phyloP scores from a whole-genome alignment of 2,329 filamentous ascomycete genomes.

The Penicillium sp. region DNA sequence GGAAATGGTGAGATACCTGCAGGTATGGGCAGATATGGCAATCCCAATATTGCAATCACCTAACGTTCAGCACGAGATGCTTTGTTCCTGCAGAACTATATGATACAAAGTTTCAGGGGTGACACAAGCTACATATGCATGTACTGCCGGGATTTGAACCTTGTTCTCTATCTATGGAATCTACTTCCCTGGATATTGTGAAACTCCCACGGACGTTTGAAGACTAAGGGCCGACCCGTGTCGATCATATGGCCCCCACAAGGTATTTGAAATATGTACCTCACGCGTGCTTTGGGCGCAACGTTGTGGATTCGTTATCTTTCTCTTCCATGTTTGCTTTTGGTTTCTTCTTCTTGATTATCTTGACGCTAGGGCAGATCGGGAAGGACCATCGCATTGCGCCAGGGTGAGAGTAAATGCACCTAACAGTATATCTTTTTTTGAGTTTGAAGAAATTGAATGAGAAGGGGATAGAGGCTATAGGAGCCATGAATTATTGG shows the following conservation, averaged over 20 bases:
- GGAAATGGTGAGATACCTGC: no score
- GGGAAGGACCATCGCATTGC: background rate
- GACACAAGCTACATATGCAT: background rate
- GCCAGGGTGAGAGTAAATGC: background rate
- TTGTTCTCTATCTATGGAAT: background rate
- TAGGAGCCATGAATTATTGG: background rate
- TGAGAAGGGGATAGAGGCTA: background rate
- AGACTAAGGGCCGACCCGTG: conserved; percentile 9
- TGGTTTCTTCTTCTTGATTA: background rate
- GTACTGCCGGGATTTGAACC: background rate
- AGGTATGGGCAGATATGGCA: background rate
- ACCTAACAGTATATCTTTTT: background rate
- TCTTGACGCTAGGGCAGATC: background rate
- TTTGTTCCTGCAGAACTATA: background rate
- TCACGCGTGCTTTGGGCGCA: background rate
- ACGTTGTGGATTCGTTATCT: background rate
- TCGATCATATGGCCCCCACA: background rate
- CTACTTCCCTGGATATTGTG: background rate
- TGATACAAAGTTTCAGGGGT: conserved; percentile 2
- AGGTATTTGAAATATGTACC: background rate
- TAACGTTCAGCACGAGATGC: background rate
- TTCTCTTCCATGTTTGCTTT: background rate
- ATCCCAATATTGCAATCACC: background rate
- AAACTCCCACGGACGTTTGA: background rate
- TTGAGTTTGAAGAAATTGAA: background rate